Evolutionary conservation across 352 stramenopile genomes (phyloP), one percentile per base, ranked within the genome.

Genomic region (Phytophthora sansomeana): DNA sequence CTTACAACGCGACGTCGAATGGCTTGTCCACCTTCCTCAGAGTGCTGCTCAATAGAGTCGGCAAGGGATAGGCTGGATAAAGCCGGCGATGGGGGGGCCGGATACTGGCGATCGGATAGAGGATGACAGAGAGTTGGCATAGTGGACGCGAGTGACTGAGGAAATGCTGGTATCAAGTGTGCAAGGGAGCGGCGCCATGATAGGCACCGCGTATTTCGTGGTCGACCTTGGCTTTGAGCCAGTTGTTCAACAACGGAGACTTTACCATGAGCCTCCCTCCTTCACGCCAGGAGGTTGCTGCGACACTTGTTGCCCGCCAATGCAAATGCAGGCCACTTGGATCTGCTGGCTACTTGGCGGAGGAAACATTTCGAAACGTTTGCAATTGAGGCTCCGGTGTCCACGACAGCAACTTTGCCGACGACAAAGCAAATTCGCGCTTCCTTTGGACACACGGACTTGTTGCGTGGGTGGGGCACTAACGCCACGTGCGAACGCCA

Each of bases 1-100:
- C 52, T 67, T 64, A 71, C 67, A 65, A 75, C 61, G 55, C 51
- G 30, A 71, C 62, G 61, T 19, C 35, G 17, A 28, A 24, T 24
- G 21, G 21, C 21, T 24, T 24, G 21, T 24, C 21, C 21, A 24
- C 21, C 21, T 24, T 3, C 21, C 3, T 24, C 21, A 24, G 21
- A 48, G 55, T 14, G 59, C 60, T 63, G 51, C 51, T 63, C 49
- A 60, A 63, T 61, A 67, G 63, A 58, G 57, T 30, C 47, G 59
- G 63, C 29, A 29, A 41, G 52, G 21, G 46, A 65, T 61, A 58
- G 60, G 58, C 61, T 11, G 43, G 21, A 50, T n/a, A 35, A 48
- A 13, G 9, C 10, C 38, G 11, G 16, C 7, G 32, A 36, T n/a
- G 39, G 9, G 39, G 9, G 16, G 4, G 17, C 6, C 9, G 39